Conservation (phyloP, 2,329 filamentous ascomycete genomes). For the Aureobasidium sp. region DNA sequence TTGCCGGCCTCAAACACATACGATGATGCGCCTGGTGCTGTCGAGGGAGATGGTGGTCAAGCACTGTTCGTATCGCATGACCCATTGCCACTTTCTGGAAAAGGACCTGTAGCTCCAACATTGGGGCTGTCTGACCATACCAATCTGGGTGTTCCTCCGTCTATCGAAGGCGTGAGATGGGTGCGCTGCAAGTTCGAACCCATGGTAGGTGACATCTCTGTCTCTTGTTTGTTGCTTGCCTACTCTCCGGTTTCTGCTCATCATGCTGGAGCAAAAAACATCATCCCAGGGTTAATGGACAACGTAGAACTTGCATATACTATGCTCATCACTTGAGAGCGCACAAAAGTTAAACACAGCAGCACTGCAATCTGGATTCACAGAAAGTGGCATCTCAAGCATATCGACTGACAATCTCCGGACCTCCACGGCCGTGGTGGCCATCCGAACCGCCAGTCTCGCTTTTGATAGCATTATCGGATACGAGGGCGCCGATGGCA, state of each 20-base stretch:
- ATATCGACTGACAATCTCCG: slow-evolving; percentile 37
- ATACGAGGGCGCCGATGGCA: slow-evolving; percentile 34
- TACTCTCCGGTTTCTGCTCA: not conserved
- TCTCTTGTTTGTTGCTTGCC: not conserved
- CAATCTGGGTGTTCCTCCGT: not conserved
- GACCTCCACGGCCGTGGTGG: slow-evolving; percentile 63
- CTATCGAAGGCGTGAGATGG: slow-evolving; percentile 3
- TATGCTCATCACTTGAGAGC: slow-evolving; percentile 66
- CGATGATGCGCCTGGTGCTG: slow-evolving; percentile 36
- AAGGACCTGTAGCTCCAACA: slow-evolving; percentile 2
- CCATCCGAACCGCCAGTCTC: slow-evolving; percentile 75
- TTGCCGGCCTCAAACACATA: not conserved
- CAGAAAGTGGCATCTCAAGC: slow-evolving; percentile 80
- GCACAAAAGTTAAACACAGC: slow-evolving; percentile 70
- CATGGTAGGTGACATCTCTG: slow-evolving; percentile 57
- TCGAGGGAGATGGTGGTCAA: slow-evolving; percentile 76
- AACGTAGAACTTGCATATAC: slow-evolving; percentile 76
- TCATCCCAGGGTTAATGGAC: slow-evolving; percentile 18
- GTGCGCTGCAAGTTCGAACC: slow-evolving; percentile 92
- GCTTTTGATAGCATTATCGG: slow-evolving; percentile 77
- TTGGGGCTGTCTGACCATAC: not conserved
- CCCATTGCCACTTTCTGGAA: not conserved
- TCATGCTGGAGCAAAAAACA: not conserved
- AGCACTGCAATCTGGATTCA: slow-evolving; percentile 75
- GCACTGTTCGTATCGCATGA: slow-evolving; percentile 87